Conservation (phyloP, 2,329 filamentous ascomycete species). For the Hypoxylon sp. region DNA sequence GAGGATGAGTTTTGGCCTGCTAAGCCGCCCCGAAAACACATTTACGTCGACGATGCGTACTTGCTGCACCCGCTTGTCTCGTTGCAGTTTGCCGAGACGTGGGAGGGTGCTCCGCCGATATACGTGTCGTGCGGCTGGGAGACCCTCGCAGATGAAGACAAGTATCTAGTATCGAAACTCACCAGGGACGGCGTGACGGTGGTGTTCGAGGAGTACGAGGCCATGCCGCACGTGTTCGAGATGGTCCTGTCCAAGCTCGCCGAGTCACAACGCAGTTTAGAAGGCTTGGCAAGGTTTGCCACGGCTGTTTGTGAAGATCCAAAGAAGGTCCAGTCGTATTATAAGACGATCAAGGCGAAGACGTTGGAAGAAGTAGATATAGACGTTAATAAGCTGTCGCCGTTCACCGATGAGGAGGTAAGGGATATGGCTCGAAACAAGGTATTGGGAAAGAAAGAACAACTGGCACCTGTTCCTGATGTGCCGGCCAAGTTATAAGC, state of each 20-base stretch:
- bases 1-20: constrained; percentile 72
- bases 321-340: constrained; percentile 57
- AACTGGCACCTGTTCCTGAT: constrained; percentile 31
- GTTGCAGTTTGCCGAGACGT: constrained; percentile 70
- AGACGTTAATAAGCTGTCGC: constrained; percentile 60
- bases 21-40: constrained; percentile 64
- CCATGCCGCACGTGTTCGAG: constrained; percentile 84
- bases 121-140: constrained; percentile 81
- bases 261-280: constrained; percentile 66
- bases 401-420: constrained; percentile 62
- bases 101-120: constrained; percentile 75
- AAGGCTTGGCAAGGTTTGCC: constrained; percentile 71
- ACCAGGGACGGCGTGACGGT: constrained; percentile 71
- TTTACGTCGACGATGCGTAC: constrained; percentile 70
- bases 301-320: constrained; percentile 57
- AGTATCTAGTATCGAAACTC: constrained; percentile 71
- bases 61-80: constrained; percentile 77
- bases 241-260: constrained; percentile 66
- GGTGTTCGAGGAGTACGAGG: constrained; percentile 80
- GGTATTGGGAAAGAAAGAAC: constrained; percentile 44
- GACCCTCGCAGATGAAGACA: constrained; percentile 77
- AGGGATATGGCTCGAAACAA: constrained; percentile 56
- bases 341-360: constrained; percentile 64
- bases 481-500: constrained; percentile 42
- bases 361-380: constrained; percentile 65